Percentiles rank a stretch among this genome's conserved stretches.
Evolutionary conservation across 306 rosid species (phyloP).

Genomic region (Rosa lucieae): DNA sequence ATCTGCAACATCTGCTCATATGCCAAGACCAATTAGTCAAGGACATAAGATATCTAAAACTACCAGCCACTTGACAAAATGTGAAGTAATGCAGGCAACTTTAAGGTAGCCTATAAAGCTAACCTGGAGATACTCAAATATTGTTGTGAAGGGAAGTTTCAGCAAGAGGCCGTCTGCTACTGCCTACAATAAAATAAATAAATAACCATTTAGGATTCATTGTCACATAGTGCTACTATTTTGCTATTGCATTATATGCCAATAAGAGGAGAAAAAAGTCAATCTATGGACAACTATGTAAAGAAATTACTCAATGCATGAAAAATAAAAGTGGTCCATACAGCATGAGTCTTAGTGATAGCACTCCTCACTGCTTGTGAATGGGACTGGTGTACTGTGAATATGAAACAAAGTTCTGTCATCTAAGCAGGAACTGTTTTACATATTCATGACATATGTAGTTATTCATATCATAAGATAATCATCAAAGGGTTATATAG

Average conservation of each 20-base stretch:
- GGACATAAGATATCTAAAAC: constrained; percentile 9
- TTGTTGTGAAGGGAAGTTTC: constrained; percentile 80
- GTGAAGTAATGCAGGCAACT: neutral
- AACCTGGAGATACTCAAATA: constrained; percentile 99
- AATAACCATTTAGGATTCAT: constrained; percentile 13
- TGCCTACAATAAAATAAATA: constrained; percentile 55
- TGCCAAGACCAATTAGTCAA: constrained; percentile 12
- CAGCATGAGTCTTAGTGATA: constrained; percentile 63
- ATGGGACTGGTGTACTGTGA: constrained; percentile 58
- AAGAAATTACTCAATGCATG: constrained; percentile 15
- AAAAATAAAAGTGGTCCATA: constrained; percentile 41
- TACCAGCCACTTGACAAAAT: neutral
- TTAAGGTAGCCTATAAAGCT: constrained; percentile 20
- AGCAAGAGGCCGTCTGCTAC: constrained; percentile 56
- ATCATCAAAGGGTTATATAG: neutral
- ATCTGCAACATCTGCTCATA: constrained; percentile 67
- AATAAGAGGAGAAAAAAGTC: constrained; percentile 9
- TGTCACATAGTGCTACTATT: constrained; percentile 20
- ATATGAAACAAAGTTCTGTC: constrained; percentile 34
- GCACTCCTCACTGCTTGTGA: constrained; percentile 76
- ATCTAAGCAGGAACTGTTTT: constrained; percentile 23
- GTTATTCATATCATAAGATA: neutral
- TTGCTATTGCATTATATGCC: constrained; percentile 5
- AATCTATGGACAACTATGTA: neutral
- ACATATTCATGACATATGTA: neutral